Evolutionary conservation across 495 filamentous ascomycete species (phyloP), one percentile per base, ranked within the genome.

Genomic region (Pseudevernia furfuracea): DNA sequence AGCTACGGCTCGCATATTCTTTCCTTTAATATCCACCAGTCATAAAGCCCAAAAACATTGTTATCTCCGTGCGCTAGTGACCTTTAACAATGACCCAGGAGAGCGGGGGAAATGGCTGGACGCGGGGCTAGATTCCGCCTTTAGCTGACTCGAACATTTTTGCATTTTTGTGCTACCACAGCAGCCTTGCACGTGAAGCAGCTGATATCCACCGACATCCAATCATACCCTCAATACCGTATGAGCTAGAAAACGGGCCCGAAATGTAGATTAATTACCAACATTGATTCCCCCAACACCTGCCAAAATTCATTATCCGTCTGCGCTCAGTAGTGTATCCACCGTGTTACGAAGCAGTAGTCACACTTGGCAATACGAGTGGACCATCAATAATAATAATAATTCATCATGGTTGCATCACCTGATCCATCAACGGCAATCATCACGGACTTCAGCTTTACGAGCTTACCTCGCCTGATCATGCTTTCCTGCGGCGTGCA

Each of bases 381-480:
- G 60, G 60, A 52, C 53, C 44, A 52, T 23, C n/a, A n/a, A n/a
- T n/a, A n/a, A n/a, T n/a, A n/a, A n/a, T 15, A 28, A 34, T 11
- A 38, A 19, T 14, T 23, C 23, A 14, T 46, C 11, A 30, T 12
- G 23, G 17, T 30, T 57, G 19, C 25, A 63, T 38, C 52, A 63
- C 61, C 44, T 63, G 61, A 63, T 57, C 41, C 11, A 61, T 8
- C 25, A 15, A 38, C 28, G 43, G 19, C 61, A 15, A 44, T 46
- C 41, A 60, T 55, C 63, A 53, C 63, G 63, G 63, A 55, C 56
- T 19, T 36, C 3, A 37, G 15, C 21, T 49, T 60, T 37, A 65
- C 63, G n/a, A 49, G 63, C 57, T 43, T 65, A 60, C 43, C 19
- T 34, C 11, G 32, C 52, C 48, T 38, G 25, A 28, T 41, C 6